These are phyloP conservation scores for Nemania sp. DNA, from an alignment of 2,329 filamentous ascomycete species.

Conservation along the genomic window DNA sequence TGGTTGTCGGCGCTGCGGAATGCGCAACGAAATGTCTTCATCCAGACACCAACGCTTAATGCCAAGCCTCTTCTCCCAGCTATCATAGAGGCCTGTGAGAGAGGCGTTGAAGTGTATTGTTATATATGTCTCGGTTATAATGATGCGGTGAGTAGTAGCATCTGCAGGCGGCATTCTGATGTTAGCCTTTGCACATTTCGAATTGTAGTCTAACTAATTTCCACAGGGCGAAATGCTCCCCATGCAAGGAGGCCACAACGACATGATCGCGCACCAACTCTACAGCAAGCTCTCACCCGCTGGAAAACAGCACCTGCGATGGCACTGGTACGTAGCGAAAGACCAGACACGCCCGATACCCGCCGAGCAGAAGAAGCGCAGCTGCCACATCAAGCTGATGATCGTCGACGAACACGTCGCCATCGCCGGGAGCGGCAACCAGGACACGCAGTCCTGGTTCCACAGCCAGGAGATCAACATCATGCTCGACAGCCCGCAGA, in stretches of 20 bases:
- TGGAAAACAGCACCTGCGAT: conserved; percentile 56
- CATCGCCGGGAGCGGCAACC: conserved; percentile 76
- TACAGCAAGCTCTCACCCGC: conserved; percentile 55
- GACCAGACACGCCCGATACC: conserved; percentile 71
- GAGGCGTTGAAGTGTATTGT: conserved; percentile 68
- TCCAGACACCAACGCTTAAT: conserved; percentile 78
- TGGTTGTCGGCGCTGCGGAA: conserved; percentile 72
- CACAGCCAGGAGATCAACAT: conserved; percentile 79
- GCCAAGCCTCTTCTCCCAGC: conserved; percentile 67
- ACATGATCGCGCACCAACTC: conserved; percentile 66
- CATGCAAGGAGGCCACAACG: conserved; percentile 74
- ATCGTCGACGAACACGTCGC: conserved; percentile 70
- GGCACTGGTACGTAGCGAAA: conserved; percentile 73
- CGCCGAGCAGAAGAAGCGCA: conserved; percentile 65
- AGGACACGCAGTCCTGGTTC: conserved; percentile 80
- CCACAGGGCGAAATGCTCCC: conserved; percentile 72
- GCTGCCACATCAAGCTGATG: conserved; percentile 78
- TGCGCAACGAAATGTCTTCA: conserved; percentile 67
- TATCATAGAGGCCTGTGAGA: conserved; percentile 64
- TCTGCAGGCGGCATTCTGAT: background rate
- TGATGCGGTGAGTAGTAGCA: conserved; percentile 54
- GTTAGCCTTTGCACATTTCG: background rate
- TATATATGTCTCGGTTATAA: conserved; percentile 82
- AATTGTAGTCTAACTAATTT: background rate
- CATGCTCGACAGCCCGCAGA: conserved; percentile 65